Percentiles rank a stretch among this genome's conserved stretches.
Evolutionary conservation across 2,329 filamentous ascomycete species (phyloP).

Genomic region (Phyllosticta capitalensis): DNA sequence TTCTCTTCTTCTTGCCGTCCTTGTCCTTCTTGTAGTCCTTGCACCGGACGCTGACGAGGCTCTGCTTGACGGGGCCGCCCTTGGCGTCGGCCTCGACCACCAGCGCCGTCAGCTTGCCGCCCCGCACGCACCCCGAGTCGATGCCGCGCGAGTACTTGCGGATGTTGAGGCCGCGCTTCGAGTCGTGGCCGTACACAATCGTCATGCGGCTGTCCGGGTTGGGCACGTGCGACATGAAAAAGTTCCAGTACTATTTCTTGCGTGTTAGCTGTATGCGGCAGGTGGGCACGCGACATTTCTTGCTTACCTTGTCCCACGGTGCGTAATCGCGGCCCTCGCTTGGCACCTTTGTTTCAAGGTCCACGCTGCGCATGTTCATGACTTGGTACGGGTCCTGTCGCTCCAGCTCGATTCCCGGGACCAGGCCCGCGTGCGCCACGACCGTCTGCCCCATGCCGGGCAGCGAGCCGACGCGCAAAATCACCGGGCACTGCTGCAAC

Average conservation of each 20-base stretch:
- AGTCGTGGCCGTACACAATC: conserved; percentile 83
- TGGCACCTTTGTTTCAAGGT: conserved; percentile 51
- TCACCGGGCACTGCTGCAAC: conserved; percentile 65
- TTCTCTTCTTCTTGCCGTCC: neutral
- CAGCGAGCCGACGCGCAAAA: conserved; percentile 60
- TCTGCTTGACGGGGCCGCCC: conserved; percentile 2
- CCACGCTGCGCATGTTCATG: conserved; percentile 86
- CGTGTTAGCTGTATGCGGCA: neutral
- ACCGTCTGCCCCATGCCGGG: conserved; percentile 53
- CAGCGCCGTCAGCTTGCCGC: conserved; percentile 65
- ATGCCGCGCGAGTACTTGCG: conserved; percentile 70
- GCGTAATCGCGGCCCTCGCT: conserved; percentile 44
- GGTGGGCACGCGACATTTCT: neutral
- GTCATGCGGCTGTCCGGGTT: conserved; percentile 41
- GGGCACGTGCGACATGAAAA: conserved; percentile 25
- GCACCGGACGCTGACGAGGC: conserved; percentile 31
- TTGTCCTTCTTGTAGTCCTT: conserved; percentile 21
- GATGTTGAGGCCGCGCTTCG: conserved; percentile 58
- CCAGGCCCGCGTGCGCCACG: conserved; percentile 78
- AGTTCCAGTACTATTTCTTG: conserved; percentile 40
- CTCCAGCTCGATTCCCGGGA: conserved; percentile 62
- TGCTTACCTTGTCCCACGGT: conserved; percentile 54
- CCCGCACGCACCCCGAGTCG: conserved; percentile 73
- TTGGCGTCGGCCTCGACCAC: conserved; percentile 52
- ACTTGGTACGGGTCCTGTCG: conserved; percentile 68